These are phyloP conservation scores for Paralagenidium karlingii DNA, from an alignment of 352 stramenopile genomes.

Conservation along the genomic window DNA sequence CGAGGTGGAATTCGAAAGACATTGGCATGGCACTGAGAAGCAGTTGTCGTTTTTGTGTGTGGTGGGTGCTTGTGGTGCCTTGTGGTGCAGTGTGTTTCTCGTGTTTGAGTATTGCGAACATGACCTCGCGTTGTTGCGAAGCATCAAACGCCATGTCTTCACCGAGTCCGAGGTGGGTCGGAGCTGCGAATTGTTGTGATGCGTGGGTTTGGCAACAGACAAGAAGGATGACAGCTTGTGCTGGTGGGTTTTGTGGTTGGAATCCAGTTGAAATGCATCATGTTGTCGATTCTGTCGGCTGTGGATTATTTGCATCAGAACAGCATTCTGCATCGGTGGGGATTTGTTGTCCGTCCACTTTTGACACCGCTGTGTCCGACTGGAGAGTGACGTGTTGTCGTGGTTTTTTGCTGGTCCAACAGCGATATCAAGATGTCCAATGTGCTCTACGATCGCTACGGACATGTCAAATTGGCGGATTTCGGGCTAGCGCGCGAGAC, in stretches of 20 bases:
- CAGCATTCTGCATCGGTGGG: constrained; percentile 81
- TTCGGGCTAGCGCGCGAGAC: constrained; percentile 42
- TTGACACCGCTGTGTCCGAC: too few species aligned
- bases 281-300: constrained; percentile 81
- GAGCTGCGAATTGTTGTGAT: too few species aligned
- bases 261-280: constrained; percentile 79
- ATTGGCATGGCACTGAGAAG: background rate
- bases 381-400: too few species aligned
- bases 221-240: background rate
- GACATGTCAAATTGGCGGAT: constrained; percentile 47
- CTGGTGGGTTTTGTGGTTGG: constrained; percentile 2
- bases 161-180: constrained; percentile 48
- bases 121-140: constrained; percentile 70
- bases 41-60: background rate
- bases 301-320: constrained; percentile 64
- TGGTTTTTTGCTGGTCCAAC: constrained; percentile 5
- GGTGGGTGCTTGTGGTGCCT: background rate
- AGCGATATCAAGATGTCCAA: constrained; percentile 94
- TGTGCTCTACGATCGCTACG: constrained; percentile 84
- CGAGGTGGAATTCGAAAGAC: background rate
- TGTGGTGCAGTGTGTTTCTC: constrained; percentile 55
- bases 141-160: constrained; percentile 47
- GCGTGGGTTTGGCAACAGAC: too few species aligned
- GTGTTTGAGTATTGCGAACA: constrained; percentile 87
- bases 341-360: too few species aligned